Base-by-base conservation (phyloP, 768 basidiomycete genomes). In the Mycena epipterygia region DNA sequence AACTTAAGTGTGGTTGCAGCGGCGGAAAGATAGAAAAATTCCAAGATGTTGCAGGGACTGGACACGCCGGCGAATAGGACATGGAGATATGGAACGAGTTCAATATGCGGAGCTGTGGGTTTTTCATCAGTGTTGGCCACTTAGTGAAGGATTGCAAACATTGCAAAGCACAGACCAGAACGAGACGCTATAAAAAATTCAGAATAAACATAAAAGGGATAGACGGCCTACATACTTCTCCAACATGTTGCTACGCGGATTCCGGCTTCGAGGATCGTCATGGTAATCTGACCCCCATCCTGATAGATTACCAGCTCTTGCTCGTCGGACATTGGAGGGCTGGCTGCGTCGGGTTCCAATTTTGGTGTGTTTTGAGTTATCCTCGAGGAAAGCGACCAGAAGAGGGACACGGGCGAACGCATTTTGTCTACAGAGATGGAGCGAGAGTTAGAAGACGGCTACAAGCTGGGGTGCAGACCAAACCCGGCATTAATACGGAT, bases 21-120 rank as follows among this genome's bases (percentile, higher is more conserved):
- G 12, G 72, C 65, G 29, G 72, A 73, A 32, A 73, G 68, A n/a
- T 67, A 73, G 41, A 68, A 70, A 67, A 73, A 70, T 41, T 70
- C 68, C 33, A 73, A 32, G 0, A 70, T 9, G 23, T 56, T 73
- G 41, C 68, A 68, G 7, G n/a, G 60, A 63, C 2, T n/a, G n/a
- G 68, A 56, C 37, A 73, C 65, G 21, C 51, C 33, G 0, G 68
- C 60, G 7, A 48, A 67, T 29, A 73, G 49, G 12, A 73, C 62
- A 30, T 73, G 13, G 12, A 70, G 68, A 23, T 32, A 70, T 14
- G 68, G 72, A 12, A 73, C 65, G 7, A 59, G 25, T 32, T 73
- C 72, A 29, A 58, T 25, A 27, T 66, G 60, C n/a, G 60, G 5
- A n/a, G 27, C 51, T 65, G 42, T 21, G 5, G 12, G 17, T 12